These are phyloP conservation scores for Colletotrichum eleusines DNA, from an alignment of 2,329 filamentous ascomycete species.

Conservation along the genomic window DNA sequence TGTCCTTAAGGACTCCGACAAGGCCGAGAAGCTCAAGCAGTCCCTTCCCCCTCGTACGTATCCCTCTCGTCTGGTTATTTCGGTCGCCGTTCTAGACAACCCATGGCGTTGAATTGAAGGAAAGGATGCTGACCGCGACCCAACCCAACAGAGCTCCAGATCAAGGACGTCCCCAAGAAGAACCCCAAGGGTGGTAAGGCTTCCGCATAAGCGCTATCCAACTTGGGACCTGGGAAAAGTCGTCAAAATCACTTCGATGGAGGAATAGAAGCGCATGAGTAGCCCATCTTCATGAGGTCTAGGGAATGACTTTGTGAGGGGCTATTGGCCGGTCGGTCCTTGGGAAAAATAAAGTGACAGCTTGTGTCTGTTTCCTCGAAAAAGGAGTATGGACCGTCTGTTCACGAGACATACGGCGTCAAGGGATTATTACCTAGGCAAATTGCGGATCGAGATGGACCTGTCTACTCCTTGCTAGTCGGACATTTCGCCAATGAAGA, in stretches of 20 bases:
- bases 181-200: slow-evolving; percentile 56
- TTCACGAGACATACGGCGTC: slow-evolving; percentile 59
- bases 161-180: slow-evolving; percentile 70
- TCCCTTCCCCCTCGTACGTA: slow-evolving; percentile 92
- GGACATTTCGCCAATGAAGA: slow-evolving; percentile 43
- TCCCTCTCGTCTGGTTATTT: not conserved
- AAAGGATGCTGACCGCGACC: slow-evolving; percentile 10
- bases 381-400: slow-evolving; percentile 9
- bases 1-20: slow-evolving; percentile 97
- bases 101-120: not conserved
- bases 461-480: slow-evolving; percentile 43
- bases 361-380: slow-evolving; percentile 6
- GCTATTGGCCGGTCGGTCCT: slow-evolving; percentile 30
- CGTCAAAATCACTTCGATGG: slow-evolving; percentile 34
- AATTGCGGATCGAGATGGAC: slow-evolving; percentile 54
- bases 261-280: slow-evolving; percentile 39
- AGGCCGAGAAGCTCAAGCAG: slow-evolving; percentile 99
- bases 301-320: slow-evolving; percentile 35
- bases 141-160: slow-evolving; percentile 59
- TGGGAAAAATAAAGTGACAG: slow-evolving; percentile 18
- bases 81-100: not conserved
- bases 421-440: slow-evolving; percentile 63
- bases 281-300: slow-evolving; percentile 30
- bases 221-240: slow-evolving; percentile 10
- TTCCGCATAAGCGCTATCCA: slow-evolving; percentile 47